phyloP scores from a whole-genome alignment of 176 grass and related monocot species.

The Aegilops tauschii region DNA sequence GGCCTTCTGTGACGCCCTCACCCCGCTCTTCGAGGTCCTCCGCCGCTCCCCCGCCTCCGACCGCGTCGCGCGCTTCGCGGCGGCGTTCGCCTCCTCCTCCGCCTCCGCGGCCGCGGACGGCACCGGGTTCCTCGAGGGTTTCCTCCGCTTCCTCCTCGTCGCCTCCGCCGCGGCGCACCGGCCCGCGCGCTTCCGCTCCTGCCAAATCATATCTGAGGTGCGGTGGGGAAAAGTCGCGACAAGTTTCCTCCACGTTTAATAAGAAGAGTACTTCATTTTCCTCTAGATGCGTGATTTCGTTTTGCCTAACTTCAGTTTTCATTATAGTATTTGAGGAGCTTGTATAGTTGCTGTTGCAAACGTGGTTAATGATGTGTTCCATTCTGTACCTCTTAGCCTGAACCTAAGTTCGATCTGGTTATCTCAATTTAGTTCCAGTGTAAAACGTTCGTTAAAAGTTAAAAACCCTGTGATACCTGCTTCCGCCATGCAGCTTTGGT shows the following conservation, averaged over 20 bases:
- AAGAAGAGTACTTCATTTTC: no score
- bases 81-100: constrained; percentile 50
- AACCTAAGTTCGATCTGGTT: not conserved
- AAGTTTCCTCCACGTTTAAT: no score
- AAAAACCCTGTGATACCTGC: not conserved
- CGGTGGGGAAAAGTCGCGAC: no score
- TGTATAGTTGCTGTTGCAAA: not conserved
- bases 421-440: not conserved
- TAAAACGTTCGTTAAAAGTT: not conserved
- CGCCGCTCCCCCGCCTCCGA: constrained; percentile 55
- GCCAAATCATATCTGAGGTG: constrained; percentile 87
- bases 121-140: constrained; percentile 70
- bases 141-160: constrained; percentile 61
- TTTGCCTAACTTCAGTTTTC: not conserved
- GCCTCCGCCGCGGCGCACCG: constrained; percentile 54
- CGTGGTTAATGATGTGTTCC: not conserved
- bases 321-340: not conserved
- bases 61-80: constrained; percentile 55
- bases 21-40: constrained; percentile 65
- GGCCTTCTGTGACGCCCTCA: constrained; percentile 53
- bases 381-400: not conserved
- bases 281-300: not conserved
- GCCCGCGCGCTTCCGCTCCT: constrained; percentile 59
- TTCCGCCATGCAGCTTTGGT: not conserved
- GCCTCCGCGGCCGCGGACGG: constrained; percentile 5